Conservation (phyloP, 176 grass and related monocot species). For the Pharus latifolius region DNA sequence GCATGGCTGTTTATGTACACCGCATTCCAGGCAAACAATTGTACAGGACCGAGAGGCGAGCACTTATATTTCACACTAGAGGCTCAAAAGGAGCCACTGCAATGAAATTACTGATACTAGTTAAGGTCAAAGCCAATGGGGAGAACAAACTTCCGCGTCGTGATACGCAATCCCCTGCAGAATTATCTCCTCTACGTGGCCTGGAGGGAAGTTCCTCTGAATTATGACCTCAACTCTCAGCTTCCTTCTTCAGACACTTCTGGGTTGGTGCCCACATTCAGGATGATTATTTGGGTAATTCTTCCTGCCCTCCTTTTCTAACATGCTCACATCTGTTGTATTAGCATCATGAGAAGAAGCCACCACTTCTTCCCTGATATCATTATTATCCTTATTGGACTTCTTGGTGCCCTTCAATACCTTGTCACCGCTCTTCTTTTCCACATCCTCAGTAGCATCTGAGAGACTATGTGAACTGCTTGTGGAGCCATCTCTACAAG, state of each 20-base stretch:
- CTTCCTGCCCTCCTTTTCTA: neutral
- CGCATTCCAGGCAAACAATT: neutral
- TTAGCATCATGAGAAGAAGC: slow-evolving; percentile 1
- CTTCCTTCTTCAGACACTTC: neutral
- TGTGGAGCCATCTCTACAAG: neutral
- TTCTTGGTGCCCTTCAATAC: neutral
- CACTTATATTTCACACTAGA: neutral
- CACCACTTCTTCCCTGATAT: neutral
- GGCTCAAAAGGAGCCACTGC: neutral
- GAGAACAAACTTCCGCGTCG: neutral
- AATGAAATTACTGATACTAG: neutral
- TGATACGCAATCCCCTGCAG: neutral
- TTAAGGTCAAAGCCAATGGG: too few species aligned
- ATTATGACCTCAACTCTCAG: neutral
- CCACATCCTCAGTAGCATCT: slow-evolving; percentile 6
- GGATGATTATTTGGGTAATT: neutral
- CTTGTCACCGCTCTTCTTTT: neutral
- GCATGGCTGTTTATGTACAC: neutral
- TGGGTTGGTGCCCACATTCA: neutral
- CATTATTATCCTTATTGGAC: neutral
- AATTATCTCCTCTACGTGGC: neutral
- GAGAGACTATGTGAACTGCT: slow-evolving; percentile 10
- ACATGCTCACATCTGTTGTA: neutral
- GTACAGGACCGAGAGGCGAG: neutral
- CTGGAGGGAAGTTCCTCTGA: neutral